Evolutionary conservation across 805 yeast genomes (phyloP).

Genomic region (Ogataea minuta): DNA sequence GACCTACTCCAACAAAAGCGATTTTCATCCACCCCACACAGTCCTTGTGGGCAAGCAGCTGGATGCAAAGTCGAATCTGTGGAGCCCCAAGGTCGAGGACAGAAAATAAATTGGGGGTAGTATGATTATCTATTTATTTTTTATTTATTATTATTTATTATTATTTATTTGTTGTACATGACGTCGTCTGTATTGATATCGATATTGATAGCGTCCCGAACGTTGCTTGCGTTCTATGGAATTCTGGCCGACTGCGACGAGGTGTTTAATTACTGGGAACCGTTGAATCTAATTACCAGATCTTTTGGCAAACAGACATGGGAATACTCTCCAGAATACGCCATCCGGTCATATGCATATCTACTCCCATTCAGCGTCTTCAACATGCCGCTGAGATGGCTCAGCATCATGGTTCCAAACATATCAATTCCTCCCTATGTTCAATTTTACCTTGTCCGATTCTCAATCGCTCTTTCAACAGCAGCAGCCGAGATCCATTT

Average conservation of each 20-base stretch:
- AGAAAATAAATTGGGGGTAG: conserved; percentile 19
- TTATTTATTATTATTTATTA: conserved; percentile 9
- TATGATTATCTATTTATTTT: conserved; percentile 8
- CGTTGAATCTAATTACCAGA: conserved; percentile 71
- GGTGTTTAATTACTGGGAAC: conserved; percentile 92
- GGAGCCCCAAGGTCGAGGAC: conserved; percentile 33
- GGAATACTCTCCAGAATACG: conserved; percentile 91
- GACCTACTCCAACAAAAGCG: conserved; percentile 34
- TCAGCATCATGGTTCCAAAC: conserved; percentile 2
- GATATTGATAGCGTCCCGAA: conserved; percentile 5
- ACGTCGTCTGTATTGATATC: conserved; percentile 1
- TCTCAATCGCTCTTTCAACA: conserved; percentile 39
- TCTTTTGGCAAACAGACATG: conserved; percentile 92
- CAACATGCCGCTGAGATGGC: conserved; percentile 23
- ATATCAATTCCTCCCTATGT: conserved; percentile 22
- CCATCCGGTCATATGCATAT: conserved; percentile 84
- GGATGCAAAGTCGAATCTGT: conserved; percentile 30
- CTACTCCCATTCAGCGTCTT: conserved; percentile 46
- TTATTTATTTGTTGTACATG: conserved; percentile 1
- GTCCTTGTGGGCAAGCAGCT: conserved; percentile 36
- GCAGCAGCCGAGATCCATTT: conserved; percentile 54
- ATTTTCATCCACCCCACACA: conserved; percentile 38
- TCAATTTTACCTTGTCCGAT: conserved; percentile 55
- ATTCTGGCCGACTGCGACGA: conserved; percentile 93
- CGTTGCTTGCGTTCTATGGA: conserved; percentile 40